Evolutionary conservation across 2,329 filamentous ascomycete species (phyloP).

Genomic region (Ophiostoma montium): DNA sequence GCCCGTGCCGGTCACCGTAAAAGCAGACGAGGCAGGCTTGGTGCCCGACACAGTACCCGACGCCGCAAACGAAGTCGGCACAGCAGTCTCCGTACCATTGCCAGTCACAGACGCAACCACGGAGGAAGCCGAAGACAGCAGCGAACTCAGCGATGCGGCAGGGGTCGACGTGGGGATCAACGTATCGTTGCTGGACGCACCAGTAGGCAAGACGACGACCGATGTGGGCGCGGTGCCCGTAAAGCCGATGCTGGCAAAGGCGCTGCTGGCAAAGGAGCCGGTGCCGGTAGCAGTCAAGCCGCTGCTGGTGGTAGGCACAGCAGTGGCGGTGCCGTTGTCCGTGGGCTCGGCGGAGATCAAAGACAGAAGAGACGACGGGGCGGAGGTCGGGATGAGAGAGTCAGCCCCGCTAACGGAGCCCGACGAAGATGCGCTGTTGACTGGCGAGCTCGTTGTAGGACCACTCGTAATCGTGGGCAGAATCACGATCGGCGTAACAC

Average conservation of each 20-base stretch:
- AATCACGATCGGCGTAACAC: too few species aligned
- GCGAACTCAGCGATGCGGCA: background rate
- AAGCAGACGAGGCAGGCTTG: background rate
- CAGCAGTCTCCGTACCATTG: background rate
- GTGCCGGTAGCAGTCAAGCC: too few species aligned
- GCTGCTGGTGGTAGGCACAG: too few species aligned
- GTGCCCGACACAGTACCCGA: background rate
- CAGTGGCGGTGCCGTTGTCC: background rate
- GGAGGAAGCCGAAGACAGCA: background rate
- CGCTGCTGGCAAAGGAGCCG: too few species aligned
- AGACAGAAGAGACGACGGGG: background rate
- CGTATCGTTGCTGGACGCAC: background rate
- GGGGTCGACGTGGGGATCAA: slow-evolving; percentile 2
- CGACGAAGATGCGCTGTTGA: too few species aligned
- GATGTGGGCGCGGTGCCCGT: background rate
- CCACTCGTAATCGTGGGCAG: too few species aligned
- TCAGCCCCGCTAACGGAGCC: background rate
- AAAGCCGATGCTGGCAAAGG: background rate
- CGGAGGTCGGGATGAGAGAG: background rate
- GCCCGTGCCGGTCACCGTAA: background rate
- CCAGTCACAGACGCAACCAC: background rate
- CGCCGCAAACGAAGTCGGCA: background rate
- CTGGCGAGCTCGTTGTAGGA: too few species aligned
- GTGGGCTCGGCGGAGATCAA: too few species aligned
- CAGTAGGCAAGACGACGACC: background rate